Percentiles rank a stretch among this genome's conserved stretches.
phyloP scores from a whole-genome alignment of 805 yeast species.

The Monosporozyma servazzii region DNA sequence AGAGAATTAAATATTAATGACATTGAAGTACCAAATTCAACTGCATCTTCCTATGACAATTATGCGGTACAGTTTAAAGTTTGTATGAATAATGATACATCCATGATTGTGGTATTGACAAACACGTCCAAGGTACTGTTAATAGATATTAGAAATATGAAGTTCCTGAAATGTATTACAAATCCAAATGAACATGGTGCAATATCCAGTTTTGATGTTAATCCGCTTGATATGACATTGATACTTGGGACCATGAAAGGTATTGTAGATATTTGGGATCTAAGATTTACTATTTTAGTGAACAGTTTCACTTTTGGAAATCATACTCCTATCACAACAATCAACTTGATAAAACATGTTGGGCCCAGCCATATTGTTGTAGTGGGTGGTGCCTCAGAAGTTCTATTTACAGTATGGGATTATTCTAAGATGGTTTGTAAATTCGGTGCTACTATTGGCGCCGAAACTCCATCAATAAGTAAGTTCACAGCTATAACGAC shows the following conservation, averaged over 20 bases:
- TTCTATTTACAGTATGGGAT: slow-evolving; percentile 68
- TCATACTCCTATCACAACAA: slow-evolving; percentile 40
- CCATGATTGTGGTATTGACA: slow-evolving; percentile 43
- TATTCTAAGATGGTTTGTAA: slow-evolving; percentile 53
- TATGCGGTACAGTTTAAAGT: slow-evolving; percentile 39
- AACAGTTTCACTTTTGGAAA: slow-evolving; percentile 53
- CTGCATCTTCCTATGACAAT: slow-evolving; percentile 23
- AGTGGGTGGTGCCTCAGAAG: slow-evolving; percentile 55
- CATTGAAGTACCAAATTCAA: slow-evolving; percentile 5
- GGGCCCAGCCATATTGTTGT: slow-evolving; percentile 39
- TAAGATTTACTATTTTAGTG: slow-evolving; percentile 53
- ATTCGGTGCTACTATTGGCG: slow-evolving; percentile 30
- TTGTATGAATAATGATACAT: slow-evolving; percentile 32
- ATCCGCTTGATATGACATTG: slow-evolving; percentile 49
- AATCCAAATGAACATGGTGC: slow-evolving; percentile 60
- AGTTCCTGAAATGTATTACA: slow-evolving; percentile 32
- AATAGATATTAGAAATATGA: slow-evolving; percentile 53
- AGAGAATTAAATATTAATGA: slow-evolving; percentile 15
- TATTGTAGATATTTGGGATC: slow-evolving; percentile 70
- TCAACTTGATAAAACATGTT: slow-evolving; percentile 24
- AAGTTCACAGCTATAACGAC: slow-evolving; percentile 12
- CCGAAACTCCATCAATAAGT: slow-evolving; percentile 17
- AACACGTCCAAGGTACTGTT: slow-evolving; percentile 42
- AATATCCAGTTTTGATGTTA: slow-evolving; percentile 50
- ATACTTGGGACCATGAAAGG: slow-evolving; percentile 72